A percentile compares a stretch with the other conserved stretches of the same genome.
These are phyloP conservation scores for Paecilomyces fulvus DNA, from an alignment of 2,329 filamentous ascomycete genomes.

Conservation along the genomic window DNA sequence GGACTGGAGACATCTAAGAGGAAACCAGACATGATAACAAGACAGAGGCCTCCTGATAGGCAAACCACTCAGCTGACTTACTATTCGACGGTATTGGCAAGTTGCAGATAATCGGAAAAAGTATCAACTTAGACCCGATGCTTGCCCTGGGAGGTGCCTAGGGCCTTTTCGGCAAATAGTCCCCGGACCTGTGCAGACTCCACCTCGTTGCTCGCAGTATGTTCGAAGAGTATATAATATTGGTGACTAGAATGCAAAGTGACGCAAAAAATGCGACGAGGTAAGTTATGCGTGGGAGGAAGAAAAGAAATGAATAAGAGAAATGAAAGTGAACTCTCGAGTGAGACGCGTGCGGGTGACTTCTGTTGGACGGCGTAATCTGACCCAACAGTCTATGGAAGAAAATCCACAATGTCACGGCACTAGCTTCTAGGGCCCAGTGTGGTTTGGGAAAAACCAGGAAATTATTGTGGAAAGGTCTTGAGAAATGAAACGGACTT, in stretches of 20 bases:
- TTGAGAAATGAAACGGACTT: neutral
- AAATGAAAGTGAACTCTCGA: conserved; percentile 8
- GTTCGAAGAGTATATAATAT: neutral
- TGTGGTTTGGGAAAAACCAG: neutral
- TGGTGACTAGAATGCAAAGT: neutral
- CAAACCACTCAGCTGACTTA: conserved; percentile 1
- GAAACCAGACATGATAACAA: neutral
- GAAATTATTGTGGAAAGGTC: neutral
- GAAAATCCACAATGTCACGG: neutral
- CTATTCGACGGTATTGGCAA: neutral
- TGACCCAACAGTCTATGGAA: neutral
- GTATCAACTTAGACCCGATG: neutral
- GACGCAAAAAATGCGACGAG: neutral
- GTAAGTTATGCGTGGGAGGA: neutral
- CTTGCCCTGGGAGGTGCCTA: neutral
- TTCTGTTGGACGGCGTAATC: neutral
- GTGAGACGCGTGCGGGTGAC: conserved; percentile 1
- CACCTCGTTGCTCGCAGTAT: neutral
- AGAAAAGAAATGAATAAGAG: conserved; percentile 1
- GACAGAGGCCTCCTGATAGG: neutral
- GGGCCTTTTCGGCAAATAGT: neutral
- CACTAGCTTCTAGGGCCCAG: neutral
- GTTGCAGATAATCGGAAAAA: neutral
- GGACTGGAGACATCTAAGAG: neutral
- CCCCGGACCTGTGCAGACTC: neutral